Percentiles rank a stretch among this genome's conserved stretches.
These are phyloP conservation scores for Geranomyces michiganensis DNA, from an alignment of 192 early-diverging fungal genomes.

Conservation along the genomic window DNA sequence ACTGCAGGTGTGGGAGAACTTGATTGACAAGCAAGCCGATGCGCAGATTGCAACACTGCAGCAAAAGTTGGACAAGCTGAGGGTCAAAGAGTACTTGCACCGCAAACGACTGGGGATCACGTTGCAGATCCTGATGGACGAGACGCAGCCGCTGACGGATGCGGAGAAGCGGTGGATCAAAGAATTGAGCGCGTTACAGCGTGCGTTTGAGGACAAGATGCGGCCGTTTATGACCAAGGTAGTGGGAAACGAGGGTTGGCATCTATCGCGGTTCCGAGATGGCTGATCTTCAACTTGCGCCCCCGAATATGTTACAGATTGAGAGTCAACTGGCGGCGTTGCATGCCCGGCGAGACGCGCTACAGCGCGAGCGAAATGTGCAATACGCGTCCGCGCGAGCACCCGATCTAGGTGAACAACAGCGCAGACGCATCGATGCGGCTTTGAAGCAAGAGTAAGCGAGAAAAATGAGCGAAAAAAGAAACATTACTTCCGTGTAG, in stretches of 20 bases:
- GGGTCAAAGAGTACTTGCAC: conserved; percentile 18
- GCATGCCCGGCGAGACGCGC: not conserved
- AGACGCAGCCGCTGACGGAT: conserved; percentile 62
- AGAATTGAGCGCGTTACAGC: conserved; percentile 38
- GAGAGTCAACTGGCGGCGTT: not conserved
- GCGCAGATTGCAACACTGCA: conserved; percentile 36
- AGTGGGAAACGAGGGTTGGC: not conserved
- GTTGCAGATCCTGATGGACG: conserved; percentile 64
- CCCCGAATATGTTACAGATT: not conserved
- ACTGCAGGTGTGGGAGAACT: conserved; percentile 29
- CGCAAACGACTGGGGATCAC: conserved; percentile 35
- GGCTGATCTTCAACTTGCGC: not conserved
- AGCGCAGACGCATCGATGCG: conserved; percentile 15
- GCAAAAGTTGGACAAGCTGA: not conserved
- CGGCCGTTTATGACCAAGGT: conserved; percentile 21
- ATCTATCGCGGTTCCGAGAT: not conserved
- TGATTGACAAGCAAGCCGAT: conserved; percentile 37
- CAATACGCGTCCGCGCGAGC: conserved; percentile 7
- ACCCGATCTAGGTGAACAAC: conserved; percentile 9
- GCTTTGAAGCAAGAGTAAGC: conserved; percentile 30
- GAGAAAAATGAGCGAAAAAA: not conserved
- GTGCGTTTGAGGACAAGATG: conserved; percentile 12
- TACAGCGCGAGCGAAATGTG: not conserved
- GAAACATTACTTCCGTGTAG: no score
- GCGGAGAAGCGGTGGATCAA: conserved; percentile 59